These are phyloP conservation scores for Leccinum variabile DNA, from an alignment of 1,284 basidiomycete genomes.

Conservation along the genomic window DNA sequence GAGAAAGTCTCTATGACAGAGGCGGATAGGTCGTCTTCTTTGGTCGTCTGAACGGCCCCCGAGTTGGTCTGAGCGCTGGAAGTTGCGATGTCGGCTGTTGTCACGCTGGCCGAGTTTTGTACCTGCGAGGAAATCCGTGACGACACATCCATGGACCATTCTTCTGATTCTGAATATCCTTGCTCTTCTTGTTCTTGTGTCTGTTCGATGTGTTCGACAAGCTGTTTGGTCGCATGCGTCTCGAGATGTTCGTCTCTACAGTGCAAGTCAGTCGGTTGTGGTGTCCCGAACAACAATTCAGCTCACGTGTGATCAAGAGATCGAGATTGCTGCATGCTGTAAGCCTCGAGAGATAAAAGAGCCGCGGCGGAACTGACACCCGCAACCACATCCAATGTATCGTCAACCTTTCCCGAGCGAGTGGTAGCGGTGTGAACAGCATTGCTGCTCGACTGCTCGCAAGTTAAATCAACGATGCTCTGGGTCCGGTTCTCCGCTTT, in stretches of 20 bases:
- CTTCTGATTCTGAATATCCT: too few relatives aligned
- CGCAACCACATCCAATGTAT: not conserved
- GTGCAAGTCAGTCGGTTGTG: not conserved
- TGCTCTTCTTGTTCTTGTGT: not conserved
- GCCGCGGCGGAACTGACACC: not conserved
- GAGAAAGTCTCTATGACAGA: not conserved
- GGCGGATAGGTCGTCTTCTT: not conserved
- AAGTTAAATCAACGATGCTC: not conserved
- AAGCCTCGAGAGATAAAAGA: not conserved
- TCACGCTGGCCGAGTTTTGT: not conserved
- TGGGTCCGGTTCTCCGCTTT: not conserved
- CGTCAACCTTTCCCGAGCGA: not conserved
- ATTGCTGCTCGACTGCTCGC: not conserved
- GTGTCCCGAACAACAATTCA: not conserved
- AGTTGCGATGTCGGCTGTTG: not conserved
- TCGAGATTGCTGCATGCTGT: not conserved
- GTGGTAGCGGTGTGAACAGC: not conserved
- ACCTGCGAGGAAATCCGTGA: not conserved
- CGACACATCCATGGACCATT: not conserved
- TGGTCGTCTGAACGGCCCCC: not conserved
- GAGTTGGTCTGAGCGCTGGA: not conserved
- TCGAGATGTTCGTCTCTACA: slow-evolving; percentile 4
- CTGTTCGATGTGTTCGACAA: not conserved
- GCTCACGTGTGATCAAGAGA: slow-evolving; percentile 2
- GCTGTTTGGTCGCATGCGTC: not conserved